These are phyloP conservation scores for Chondrus crispus DNA, from an alignment of 23 red algal species.

Conservation along the genomic window DNA sequence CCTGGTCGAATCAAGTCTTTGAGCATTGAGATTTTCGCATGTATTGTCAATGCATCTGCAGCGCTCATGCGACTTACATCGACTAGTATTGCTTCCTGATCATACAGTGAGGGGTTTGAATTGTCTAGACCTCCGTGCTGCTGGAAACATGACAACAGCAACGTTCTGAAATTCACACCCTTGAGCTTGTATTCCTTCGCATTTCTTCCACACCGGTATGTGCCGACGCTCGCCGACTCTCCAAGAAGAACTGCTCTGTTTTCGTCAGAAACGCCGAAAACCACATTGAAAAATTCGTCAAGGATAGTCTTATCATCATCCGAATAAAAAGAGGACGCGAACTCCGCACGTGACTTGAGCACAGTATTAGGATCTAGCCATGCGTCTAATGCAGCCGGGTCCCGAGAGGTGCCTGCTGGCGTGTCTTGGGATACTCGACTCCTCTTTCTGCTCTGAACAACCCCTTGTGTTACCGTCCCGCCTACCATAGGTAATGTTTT, in stretches of 20 bases:
- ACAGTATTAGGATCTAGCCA: not conserved
- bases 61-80: conserved; percentile 18
- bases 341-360: not conserved
- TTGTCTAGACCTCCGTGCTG: not conserved
- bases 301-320: not conserved
- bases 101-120: not conserved
- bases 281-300: not conserved
- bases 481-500: not conserved
- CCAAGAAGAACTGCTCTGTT: not conserved
- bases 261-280: not conserved
- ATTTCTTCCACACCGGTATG: not conserved
- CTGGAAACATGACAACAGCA: conserved; percentile 5
- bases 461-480: not conserved
- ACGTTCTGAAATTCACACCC: not conserved
- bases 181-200: not conserved
- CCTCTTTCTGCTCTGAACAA: not conserved
- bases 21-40: not conserved
- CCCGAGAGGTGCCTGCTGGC: not conserved
- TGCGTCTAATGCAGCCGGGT: not conserved
- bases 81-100: not conserved
- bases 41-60: conserved; percentile 7
- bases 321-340: not conserved
- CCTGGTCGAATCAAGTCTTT: not conserved
- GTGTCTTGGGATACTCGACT: not conserved
- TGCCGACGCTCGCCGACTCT: not conserved